Conservation (phyloP, 805 yeast species). For the Yarrowia sp. region DNA sequence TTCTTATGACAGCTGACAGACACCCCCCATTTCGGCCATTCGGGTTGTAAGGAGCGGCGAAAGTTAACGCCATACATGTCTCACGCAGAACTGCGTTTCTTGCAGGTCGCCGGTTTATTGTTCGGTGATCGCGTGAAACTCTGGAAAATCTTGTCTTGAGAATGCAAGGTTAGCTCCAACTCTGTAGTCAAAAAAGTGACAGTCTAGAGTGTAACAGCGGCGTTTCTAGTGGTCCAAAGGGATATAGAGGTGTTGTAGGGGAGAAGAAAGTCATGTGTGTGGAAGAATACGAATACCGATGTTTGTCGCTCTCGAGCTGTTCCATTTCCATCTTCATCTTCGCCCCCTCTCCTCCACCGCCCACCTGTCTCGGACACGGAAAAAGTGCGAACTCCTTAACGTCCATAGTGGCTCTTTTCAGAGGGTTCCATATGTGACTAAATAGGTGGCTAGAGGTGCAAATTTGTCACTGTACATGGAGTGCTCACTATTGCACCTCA, state of each 20-base stretch:
- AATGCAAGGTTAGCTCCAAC: conserved; percentile 1
- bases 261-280: neutral
- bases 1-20: too few species aligned
- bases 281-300: too few species aligned
- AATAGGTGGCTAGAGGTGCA: too few species aligned
- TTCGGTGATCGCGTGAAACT: conserved; percentile 2
- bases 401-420: neutral
- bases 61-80: neutral
- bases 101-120: neutral
- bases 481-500: too few species aligned
- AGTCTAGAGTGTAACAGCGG: neutral
- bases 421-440: neutral
- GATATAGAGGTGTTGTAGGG: neutral
- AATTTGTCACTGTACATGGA: too few species aligned
- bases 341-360: neutral
- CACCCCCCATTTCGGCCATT: too few species aligned
- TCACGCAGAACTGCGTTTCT: neutral
- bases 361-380: neutral
- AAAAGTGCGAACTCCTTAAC: neutral
- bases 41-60: too few species aligned
- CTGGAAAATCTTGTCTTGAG: neutral
- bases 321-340: neutral
- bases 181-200: neutral
- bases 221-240: neutral
- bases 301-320: too few species aligned